Base-by-base conservation (phyloP, 1,139 yeast genomes). In the Yamadazyma oceani region DNA sequence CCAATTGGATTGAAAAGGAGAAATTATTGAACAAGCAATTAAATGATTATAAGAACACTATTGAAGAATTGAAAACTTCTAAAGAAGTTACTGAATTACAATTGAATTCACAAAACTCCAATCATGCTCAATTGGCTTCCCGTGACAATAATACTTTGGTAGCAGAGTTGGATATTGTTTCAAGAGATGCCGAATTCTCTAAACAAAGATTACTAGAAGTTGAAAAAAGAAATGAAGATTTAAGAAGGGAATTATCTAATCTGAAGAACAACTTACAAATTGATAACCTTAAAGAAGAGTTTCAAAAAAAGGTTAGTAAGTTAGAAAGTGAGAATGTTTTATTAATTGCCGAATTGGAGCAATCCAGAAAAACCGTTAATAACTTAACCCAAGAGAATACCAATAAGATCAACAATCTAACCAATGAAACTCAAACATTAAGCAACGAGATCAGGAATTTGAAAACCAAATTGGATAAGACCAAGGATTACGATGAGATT, bases 151-250 rank as follows among this genome's bases (percentile, higher is more conserved):
- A 50, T 34, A 57, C 73, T 0, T 47, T 64, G 2, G 48, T 67
- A 49, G 71, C 75, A 2, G 87, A 82, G 50, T 65, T 85, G 25
- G 89, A 82, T 40, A 67, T 85, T 30, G 73, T 86, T 9, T 73
- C 82, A 2, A 75, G 87, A 44, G 96, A 89, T 50, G 76, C 86
- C 9, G 95, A 86, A 51, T 62, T 79, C 19, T 78, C 88, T 27
- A 86, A 86, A 50, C 68, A 78, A 38, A 71, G 94, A 40, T 75
- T 82, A 2, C 58, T 78, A 38, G 89, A 85, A 49, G 73, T 89
- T 38, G 96, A 88, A 56, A 77, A 76, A 48, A 72, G 96, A 44
- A 90, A 88, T 53, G 86, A 85, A 53, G 82, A 80, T 39, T 67
- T 89, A 42, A 75, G 89, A 42, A 70, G 80, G 21, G 84, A 85